Base-by-base conservation (phyloP, 768 basidiomycete genomes). In the Podaxis sp. region DNA sequence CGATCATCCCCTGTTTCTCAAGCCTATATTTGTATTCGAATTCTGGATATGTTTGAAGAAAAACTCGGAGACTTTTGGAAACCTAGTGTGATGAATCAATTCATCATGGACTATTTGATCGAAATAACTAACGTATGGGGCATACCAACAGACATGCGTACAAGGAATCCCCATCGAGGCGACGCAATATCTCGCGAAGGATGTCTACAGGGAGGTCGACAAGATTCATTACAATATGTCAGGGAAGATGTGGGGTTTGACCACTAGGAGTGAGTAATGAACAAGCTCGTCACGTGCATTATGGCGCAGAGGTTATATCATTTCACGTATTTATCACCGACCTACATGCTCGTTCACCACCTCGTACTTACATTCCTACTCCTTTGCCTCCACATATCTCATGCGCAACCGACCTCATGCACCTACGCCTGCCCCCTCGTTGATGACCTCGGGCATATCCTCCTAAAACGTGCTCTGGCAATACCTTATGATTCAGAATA, bases 1-100 rank as follows among this genome's bases (percentile, higher is more conserved):
- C 27, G 51, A 60, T 25, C 18, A 60, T 14, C 14, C 51, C 50
- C 3, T 60, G 59, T 23, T 60, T 32, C 42, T 44, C 59, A 35
- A 60, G 59, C 35, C 59, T 44, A 27, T 60, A 53, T 42, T 13
- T 21, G 27, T 60, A 60, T 32, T 60, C 59, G 14, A 60, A 60
- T 9, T 60, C 59, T 4, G 42, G 51, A 23, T 28, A 25, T 32
- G 11, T 18, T 7, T 46, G 32, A 14, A 60, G 51, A 37, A 53
- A 60, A 4, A 9, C 28, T 7, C 28, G 59, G 38, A 60, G 21
- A 36, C 18, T 4, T 46, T 52, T 53, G 28, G 50, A 53, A 9
- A 60, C 59, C 59, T 59, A 40, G 38, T 25, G 32, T 23, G 47
- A 40, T 25, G 27, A 32, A 21, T 27, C 13, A 10, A 6, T 13